Conservation (phyloP, 176 grass and related monocot genomes). For the Aegilops umbellulata region DNA sequence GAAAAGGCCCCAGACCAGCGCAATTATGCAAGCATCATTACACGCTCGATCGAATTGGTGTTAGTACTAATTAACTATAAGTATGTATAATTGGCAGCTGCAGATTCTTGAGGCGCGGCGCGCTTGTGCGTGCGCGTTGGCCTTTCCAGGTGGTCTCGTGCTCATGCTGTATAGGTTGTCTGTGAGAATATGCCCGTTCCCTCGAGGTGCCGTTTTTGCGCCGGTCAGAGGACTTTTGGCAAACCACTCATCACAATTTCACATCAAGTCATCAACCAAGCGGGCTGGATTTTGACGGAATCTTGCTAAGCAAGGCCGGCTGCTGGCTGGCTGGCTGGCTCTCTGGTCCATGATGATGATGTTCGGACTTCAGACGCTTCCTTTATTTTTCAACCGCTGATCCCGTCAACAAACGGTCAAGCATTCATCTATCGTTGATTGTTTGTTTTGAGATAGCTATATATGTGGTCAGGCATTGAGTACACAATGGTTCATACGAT, state of each 20-base stretch:
- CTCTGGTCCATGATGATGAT: not conserved
- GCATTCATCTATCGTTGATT: too few species aligned
- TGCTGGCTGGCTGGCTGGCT: not conserved
- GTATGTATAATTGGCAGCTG: not conserved
- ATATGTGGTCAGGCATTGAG: too few species aligned
- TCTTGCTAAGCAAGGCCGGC: not conserved
- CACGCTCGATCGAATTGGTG: conserved; percentile 1
- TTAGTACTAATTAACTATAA: not conserved
- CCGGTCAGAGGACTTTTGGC: not conserved
- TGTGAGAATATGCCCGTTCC: not conserved
- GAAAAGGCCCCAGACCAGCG: not conserved
- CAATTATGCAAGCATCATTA: conserved; percentile 21
- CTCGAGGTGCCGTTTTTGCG: not conserved
- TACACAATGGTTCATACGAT: too few species aligned
- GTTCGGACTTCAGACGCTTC: not conserved
- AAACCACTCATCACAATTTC: not conserved
- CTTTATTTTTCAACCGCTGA: not conserved
- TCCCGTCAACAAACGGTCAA: conserved; percentile 1
- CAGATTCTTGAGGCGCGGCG: not conserved
- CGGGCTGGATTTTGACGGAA: not conserved
- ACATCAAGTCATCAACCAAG: too few species aligned
- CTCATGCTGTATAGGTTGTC: not conserved
- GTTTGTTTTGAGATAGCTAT: too few species aligned
- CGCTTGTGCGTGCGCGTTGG: not conserved
- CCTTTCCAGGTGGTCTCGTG: not conserved